Evolutionary conservation across 257 asterid species (phyloP), one percentile per base, ranked within the genome.

Genomic region (Asclepias syriaca): DNA sequence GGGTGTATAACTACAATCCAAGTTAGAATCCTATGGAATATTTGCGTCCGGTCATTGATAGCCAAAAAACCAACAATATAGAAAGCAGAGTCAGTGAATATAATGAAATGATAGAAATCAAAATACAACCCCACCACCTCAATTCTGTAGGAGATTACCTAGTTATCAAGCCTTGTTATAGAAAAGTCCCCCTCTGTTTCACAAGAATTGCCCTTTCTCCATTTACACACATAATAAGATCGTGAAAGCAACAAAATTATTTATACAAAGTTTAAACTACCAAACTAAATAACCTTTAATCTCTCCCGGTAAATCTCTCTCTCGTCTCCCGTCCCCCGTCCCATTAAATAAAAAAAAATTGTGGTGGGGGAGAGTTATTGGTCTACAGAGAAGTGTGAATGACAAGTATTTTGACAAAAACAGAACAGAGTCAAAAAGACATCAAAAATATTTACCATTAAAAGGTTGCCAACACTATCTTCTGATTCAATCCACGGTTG

Each of bases 401-500:
- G 48, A 7, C 48, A 43, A 8, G 48, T 43, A 43, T 43, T 43
- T 43, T 43, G 12, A 43, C 11, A 43, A 43, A 43, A 43, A 1
- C 48, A 43, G 10, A 43, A 43, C 48, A 43, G 7, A 43, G 48
- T 43, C 48, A 43, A 8, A 43, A 43, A 0, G 48, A 8, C 48
- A 43, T 66, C 69, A 66, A 78, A 73, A 70, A 60, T 37, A 65
- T 77, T 89, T 75, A 93, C 98, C 98, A 93, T 93, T 58, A 90
- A 79, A 69, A 93, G 89, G 81, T 84, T 82, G 73, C 98, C 96
- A 50, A 85, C 83, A 51, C 78, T 81, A 72, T 85, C 89, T 73
- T 87, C 97, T 2, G 98, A 90, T 72, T 88, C 90, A 16, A 65
- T 81, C 97, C 96, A 93, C 3, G 98, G 98, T 78, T 85, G 92